These are phyloP conservation scores for Chondrus crispus DNA, from an alignment of 23 red algal genomes.

Conservation along the genomic window DNA sequence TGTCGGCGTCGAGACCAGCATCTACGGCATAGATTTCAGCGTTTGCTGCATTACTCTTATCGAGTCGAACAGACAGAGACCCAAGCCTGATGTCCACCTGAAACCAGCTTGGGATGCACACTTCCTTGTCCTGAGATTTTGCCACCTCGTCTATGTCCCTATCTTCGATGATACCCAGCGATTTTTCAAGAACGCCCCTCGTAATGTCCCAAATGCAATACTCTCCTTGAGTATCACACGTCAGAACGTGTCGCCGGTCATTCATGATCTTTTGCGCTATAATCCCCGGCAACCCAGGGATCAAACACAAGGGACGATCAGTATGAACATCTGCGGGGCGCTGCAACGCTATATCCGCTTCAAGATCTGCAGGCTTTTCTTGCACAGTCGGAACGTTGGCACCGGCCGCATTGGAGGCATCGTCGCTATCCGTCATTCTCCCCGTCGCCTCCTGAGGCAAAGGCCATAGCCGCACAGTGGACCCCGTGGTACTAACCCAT, in stretches of 20 bases:
- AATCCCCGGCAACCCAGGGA: slow-evolving; percentile 86
- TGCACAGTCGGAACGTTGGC: background rate
- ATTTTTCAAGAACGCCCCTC: slow-evolving; percentile 19
- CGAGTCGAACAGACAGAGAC: slow-evolving; percentile 70
- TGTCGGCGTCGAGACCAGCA: slow-evolving; percentile 68
- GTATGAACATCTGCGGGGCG: background rate
- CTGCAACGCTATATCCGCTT: background rate
- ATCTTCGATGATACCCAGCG: slow-evolving; percentile 25
- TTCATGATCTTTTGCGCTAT: slow-evolving; percentile 83
- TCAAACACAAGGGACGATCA: background rate
- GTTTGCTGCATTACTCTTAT: slow-evolving; percentile 57
- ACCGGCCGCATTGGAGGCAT: background rate
- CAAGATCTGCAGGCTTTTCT: background rate
- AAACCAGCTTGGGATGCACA: slow-evolving; percentile 94
- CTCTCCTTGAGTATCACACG: slow-evolving; percentile 58
- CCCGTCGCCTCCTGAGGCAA: slow-evolving; percentile 28
- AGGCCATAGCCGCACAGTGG: slow-evolving; percentile 66
- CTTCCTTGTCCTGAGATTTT: slow-evolving; percentile 65
- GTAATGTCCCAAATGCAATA: slow-evolving; percentile 82
- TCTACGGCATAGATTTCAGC: slow-evolving; percentile 96
- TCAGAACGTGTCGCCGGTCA: slow-evolving; percentile 88
- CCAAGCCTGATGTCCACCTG: slow-evolving; percentile 83
- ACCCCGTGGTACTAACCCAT: slow-evolving; percentile 77
- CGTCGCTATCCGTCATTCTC: background rate
- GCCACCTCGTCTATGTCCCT: slow-evolving; percentile 75